Evolutionary conservation across 345 rosid genomes (phyloP), one percentile per base, ranked within the genome.

Genomic region (Citrus cavaleriei): DNA sequence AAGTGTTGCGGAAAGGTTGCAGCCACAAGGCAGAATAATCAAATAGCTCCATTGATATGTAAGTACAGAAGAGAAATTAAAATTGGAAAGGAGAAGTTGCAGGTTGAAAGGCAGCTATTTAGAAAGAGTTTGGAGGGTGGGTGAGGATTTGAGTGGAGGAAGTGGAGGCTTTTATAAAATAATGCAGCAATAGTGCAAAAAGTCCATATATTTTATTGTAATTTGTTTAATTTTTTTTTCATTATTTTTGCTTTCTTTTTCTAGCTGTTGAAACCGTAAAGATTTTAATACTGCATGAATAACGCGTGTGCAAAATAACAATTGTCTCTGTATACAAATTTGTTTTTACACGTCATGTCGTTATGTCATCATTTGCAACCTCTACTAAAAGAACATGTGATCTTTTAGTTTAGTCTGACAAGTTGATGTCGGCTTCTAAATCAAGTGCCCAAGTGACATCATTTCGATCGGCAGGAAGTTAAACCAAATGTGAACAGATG

Each of bases 11-110:
- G 35, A 81, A 57, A 67, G 85, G 30, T 7, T 40, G 67, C 27
- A 73, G n/a, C 78, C 81, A 84, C 32, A 46, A 63, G 34, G 79
- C 66, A 30, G 76, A 54, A 51, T 51, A 51, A 12, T 77, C 38
- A 12, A 57, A 57, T 9, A 62, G 62, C 70, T 76, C 87, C 87
- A 86, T 84, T 68, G 37, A 32, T 25, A 13, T 22, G 10, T 7
- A 61, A 66, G 42, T 5, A 72, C 8, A 72, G 51, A 54, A 22
- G 21, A 19, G 22, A 12, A 16, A 14, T 35, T 57, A 16, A 65
- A 58, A 1, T 46, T 46, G 3, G 54, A 24, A 16, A 27, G 67
- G 60, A 63, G 60, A 73, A 57, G 5, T 3, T 10, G 72, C 16
- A 55, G 62, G 6, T 6, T 21, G 66, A 51, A n/a, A 46, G 75